A percentile compares a stretch with the other conserved stretches of the same genome.
phyloP scores from a whole-genome alignment of 2,329 filamentous ascomycete genomes.

The Diaporthe amygdali region DNA sequence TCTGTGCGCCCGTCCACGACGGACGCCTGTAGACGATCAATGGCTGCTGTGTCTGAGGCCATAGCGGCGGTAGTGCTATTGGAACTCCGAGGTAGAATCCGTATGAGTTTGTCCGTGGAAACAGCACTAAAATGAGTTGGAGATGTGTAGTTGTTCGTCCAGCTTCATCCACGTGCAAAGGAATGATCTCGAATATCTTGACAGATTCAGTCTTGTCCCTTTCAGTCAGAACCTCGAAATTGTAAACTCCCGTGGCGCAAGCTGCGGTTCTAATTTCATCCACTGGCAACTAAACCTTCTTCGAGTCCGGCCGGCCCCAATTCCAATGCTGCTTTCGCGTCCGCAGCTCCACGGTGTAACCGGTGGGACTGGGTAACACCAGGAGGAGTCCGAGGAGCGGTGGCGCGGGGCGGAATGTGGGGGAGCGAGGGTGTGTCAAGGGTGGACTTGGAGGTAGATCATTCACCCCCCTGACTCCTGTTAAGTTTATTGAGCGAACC shows the following conservation, averaged over 20 bases:
- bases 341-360: not conserved
- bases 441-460: not conserved
- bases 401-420: constrained; percentile 15
- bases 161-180: not conserved
- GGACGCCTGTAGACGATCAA: constrained; percentile 38
- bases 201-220: not conserved
- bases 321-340: not conserved
- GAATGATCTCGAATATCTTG: not conserved
- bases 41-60: constrained; percentile 22
- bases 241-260: not conserved
- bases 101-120: not conserved
- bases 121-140: not conserved
- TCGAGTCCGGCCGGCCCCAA: not conserved
- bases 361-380: not conserved
- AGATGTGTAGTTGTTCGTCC: not conserved
- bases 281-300: not conserved
- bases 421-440: not conserved
- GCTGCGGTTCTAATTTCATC: not conserved
- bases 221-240: not conserved
- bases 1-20: constrained; percentile 43
- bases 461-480: not conserved
- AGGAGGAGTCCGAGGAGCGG: not conserved
- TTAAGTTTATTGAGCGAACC: not conserved
- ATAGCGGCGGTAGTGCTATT: not conserved
- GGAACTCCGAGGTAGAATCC: not conserved